A percentile compares a stretch with the other conserved stretches of the same genome.
Conservation (phyloP, 2,329 filamentous ascomycete genomes). For the Talaromyces sp. region DNA sequence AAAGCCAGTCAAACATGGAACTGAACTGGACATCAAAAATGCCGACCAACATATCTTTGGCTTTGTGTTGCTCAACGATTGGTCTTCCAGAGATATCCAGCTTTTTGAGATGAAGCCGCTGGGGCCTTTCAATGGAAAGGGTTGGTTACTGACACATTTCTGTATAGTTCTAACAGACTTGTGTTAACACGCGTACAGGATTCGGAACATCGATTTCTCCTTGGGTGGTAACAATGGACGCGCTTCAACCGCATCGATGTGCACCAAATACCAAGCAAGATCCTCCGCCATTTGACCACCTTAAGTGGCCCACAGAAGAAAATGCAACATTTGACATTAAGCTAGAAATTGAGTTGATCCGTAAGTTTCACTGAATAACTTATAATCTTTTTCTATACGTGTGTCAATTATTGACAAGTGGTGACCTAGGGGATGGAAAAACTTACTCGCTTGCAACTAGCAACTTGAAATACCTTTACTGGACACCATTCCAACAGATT, state of each 20-base stretch:
- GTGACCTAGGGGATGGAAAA: neutral
- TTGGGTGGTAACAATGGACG: conserved; percentile 57
- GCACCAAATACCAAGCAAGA: neutral
- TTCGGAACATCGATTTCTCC: conserved; percentile 56
- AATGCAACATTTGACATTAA: neutral
- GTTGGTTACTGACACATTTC: neutral
- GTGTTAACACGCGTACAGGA: conserved; percentile 18
- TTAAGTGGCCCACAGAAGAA: neutral
- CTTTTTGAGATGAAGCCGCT: conserved; percentile 55
- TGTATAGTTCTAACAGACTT: neutral
- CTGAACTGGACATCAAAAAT: conserved; percentile 38
- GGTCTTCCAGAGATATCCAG: conserved; percentile 52
- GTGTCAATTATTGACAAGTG: neutral
- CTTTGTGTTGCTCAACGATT: conserved; percentile 57
- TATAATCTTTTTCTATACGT: too few relatives aligned
- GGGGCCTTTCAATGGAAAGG: conserved; percentile 57
- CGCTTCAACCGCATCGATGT: conserved; percentile 33
- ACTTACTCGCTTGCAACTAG: neutral
- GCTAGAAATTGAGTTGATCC: neutral
- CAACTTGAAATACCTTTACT: conserved; percentile 12
- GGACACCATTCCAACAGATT: conserved; percentile 24
- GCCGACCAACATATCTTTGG: conserved; percentile 58
- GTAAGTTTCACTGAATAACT: neutral
- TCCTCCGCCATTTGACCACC: neutral
- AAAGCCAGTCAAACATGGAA: conserved; percentile 31